phyloP scores from a whole-genome alignment of 805 yeast species.

The Isabelozyma pseudorhagii region DNA sequence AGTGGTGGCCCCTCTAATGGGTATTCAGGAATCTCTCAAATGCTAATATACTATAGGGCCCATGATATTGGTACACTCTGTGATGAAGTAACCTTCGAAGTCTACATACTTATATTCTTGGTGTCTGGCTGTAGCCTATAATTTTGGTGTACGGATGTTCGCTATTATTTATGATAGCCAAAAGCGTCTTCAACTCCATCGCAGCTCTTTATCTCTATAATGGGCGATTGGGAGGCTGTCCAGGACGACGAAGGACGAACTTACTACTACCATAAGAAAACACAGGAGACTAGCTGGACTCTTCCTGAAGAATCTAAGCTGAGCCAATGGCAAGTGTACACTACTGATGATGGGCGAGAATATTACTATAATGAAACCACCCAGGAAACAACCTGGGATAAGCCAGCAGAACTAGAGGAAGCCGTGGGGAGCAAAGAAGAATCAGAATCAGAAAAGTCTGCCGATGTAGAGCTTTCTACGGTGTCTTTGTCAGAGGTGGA shows the following conservation, averaged over 20 bases:
- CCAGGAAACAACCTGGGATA: conserved; percentile 74
- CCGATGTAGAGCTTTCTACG: conserved; percentile 1
- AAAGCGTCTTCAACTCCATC: no score
- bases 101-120: no score
- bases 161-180: no score
- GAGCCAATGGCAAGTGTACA: conserved; percentile 38
- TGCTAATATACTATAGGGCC: no score
- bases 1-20: no score
- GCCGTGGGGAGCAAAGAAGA: conserved; percentile 8
- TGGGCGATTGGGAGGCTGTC: conserved; percentile 57
- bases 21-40: no score
- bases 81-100: no score
- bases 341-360: conserved; percentile 52
- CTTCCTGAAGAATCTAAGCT: conserved; percentile 44
- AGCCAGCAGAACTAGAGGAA: conserved; percentile 51
- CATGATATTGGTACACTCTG: no score
- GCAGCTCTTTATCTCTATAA: not conserved
- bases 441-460: not conserved
- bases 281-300: conserved; percentile 78
- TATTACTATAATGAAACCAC: conserved; percentile 70
- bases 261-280: conserved; percentile 66
- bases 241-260: conserved; percentile 62
- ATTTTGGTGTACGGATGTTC: no score
- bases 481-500: not conserved
- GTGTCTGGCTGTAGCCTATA: no score